Evolutionary conservation across 1,139 yeast genomes (phyloP), one percentile per base, ranked within the genome.

Genomic region (Yamadazyma friedrichii): DNA sequence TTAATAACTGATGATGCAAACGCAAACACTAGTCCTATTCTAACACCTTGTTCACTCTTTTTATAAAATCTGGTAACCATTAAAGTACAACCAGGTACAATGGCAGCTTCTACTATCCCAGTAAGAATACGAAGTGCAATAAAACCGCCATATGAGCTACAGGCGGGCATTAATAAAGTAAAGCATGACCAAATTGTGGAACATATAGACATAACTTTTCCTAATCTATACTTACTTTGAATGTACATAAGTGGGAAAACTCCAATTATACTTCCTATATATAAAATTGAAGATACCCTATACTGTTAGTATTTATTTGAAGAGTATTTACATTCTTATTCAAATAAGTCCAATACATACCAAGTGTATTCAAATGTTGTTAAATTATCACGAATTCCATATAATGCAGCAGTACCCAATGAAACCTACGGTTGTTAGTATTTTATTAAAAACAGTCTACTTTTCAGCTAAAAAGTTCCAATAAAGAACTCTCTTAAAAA

Each of bases 251-350:
- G 60, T 3, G 78, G 77, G 52, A 65, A 61, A 51, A 64, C 66
- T 30, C 70, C 67, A n/a, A 60, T 65, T 22, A 76, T 56, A 25
- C 69, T 71, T 15, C 80, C 81, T 38, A 76, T 57, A 49, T 66
- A 76, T 35, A 76, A 55, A 36, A 70, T 60, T 1, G 78, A 34
- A 15, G 30, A 24, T n/a, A 34, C 62, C 24, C 24, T 20, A 20
- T 20, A 6, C 5, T 20, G 24, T 20, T 20, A 20, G 24, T 20
- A 20, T 20, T 20, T 20, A 20, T 20, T 8, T 20, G 8, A 20
- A 20, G 24, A 20, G 24, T n/a, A n/a, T n/a, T n/a, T n/a, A n/a
- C n/a, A n/a, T n/a, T n/a, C n/a, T n/a, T n/a, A n/a, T n/a, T n/a
- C n/a, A n/a, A n/a, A n/a, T n/a, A n/a, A n/a, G n/a, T n/a, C n/a